Percentiles rank a stretch among this genome's conserved stretches.
phyloP scores from a whole-genome alignment of 345 rosid genomes.

The Turnera subulata region DNA sequence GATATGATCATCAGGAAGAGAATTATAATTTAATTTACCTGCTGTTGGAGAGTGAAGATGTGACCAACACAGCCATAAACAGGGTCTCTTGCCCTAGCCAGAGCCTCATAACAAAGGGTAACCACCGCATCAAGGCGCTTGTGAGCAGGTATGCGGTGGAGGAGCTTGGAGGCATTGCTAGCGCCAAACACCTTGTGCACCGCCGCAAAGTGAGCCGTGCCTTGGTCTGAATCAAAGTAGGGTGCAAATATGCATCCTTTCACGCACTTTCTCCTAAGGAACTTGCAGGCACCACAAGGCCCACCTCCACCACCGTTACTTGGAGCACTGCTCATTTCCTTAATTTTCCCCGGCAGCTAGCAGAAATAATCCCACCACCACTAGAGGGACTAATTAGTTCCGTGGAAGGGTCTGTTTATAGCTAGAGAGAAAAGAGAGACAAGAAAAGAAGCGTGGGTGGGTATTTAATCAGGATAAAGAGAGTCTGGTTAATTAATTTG shows the following conservation, averaged over 20 bases:
- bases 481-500: neutral
- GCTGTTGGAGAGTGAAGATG: constrained; percentile 76
- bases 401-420: neutral
- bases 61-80: constrained; percentile 79
- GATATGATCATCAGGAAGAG: neutral
- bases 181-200: constrained; percentile 95
- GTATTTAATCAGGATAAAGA: constrained; percentile 13
- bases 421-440: neutral
- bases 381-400: neutral
- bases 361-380: neutral
- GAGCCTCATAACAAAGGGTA: constrained; percentile 77
- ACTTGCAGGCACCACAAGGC: constrained; percentile 93
- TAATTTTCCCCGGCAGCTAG: neutral
- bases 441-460: constrained; percentile 4
- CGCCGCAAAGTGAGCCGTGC: constrained; percentile 69
- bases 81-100: constrained; percentile 78
- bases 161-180: constrained; percentile 83
- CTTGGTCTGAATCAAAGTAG: constrained; percentile 84
- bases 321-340: neutral
- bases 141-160: constrained; percentile 51
- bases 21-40: constrained; percentile 24
- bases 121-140: constrained; percentile 73
- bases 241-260: constrained; percentile 84
- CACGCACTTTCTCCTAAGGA: constrained; percentile 73
- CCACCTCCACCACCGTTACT: constrained; percentile 27